Conservation (phyloP, 352 stramenopile species). For the Phytophthora pisi region DNA sequence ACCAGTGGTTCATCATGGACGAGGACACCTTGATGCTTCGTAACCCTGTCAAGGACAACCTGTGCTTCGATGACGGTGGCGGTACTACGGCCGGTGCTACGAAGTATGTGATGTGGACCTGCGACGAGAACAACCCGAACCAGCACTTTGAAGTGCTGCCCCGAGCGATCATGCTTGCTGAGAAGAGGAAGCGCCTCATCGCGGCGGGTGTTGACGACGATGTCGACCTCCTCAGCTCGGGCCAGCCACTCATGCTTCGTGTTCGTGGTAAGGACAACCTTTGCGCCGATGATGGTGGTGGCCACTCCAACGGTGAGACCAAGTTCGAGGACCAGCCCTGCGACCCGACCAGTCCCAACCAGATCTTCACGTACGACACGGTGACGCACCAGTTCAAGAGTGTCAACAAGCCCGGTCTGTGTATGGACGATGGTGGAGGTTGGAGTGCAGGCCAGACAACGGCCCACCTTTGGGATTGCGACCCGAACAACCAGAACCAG, state of each 20-base stretch:
- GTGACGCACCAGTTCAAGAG: constrained; percentile 29
- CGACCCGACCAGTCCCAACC: constrained; percentile 22
- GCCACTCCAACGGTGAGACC: constrained; percentile 4
- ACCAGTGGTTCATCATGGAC: constrained; percentile 38
- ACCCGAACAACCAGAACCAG: constrained; percentile 33
- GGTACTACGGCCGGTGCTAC: background rate
- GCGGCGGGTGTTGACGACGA: background rate
- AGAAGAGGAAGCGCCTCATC: background rate
- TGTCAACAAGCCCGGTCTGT: constrained; percentile 29
- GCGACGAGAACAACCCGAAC: constrained; percentile 18
- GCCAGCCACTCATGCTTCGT: constrained; percentile 7
- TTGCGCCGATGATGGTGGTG: constrained; percentile 34
- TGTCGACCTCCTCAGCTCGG: background rate
- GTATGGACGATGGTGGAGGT: constrained; percentile 36
- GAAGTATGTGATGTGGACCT: constrained; percentile 12
- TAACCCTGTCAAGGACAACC: background rate
- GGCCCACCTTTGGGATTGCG: constrained; percentile 25
- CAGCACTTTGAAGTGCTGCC: constrained; percentile 27
- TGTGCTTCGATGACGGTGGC: constrained; percentile 32
- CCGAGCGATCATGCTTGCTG: background rate
- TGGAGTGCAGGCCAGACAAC: constrained; percentile 1
- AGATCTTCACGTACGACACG: constrained; percentile 38
- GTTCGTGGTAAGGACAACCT: constrained; percentile 17
- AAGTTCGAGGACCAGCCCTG: constrained; percentile 23
- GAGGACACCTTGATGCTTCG: constrained; percentile 10